phyloP scores from a whole-genome alignment of 129 eudicot genomes.

The Centella asiatica region DNA sequence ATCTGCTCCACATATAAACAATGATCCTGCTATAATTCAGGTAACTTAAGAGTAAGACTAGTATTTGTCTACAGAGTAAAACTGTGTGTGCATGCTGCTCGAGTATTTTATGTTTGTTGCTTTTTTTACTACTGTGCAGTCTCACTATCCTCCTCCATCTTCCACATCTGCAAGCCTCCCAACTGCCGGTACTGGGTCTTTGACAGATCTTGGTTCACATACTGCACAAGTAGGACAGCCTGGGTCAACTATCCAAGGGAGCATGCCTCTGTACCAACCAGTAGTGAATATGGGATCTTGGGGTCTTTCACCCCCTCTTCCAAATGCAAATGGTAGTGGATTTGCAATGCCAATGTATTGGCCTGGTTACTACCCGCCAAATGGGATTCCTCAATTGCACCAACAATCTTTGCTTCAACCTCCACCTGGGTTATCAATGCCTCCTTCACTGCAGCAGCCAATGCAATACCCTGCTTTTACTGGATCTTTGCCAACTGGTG shows the following conservation, averaged over 20 bases:
- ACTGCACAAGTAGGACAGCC: conserved; percentile 53
- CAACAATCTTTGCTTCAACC: conserved; percentile 69
- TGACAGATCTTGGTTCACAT: conserved; percentile 38
- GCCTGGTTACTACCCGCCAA: conserved; percentile 72
- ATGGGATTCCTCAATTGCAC: conserved; percentile 66
- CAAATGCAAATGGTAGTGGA: conserved; percentile 47
- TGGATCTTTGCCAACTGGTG: conserved; percentile 42
- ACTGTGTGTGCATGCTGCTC: neutral
- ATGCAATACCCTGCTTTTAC: conserved; percentile 61
- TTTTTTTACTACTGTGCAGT: conserved; percentile 35
- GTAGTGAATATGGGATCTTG: conserved; percentile 65
- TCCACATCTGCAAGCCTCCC: conserved; percentile 53
- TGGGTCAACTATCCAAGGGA: conserved; percentile 60
- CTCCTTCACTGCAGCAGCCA: conserved; percentile 60
- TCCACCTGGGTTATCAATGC: conserved; percentile 49
- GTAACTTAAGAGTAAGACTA: conserved; percentile 19
- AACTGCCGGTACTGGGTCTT: conserved; percentile 34
- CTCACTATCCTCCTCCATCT: conserved; percentile 75
- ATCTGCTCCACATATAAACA: conserved; percentile 43
- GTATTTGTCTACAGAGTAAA: neutral
- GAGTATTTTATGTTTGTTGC: neutral
- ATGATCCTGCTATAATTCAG: conserved; percentile 89
- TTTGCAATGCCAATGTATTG: conserved; percentile 91
- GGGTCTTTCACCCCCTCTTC: conserved; percentile 66
- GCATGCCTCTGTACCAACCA: conserved; percentile 64